Evolutionary conservation across 352 stramenopile species (phyloP).

Genomic region (Globisporangium iwayamae): DNA sequence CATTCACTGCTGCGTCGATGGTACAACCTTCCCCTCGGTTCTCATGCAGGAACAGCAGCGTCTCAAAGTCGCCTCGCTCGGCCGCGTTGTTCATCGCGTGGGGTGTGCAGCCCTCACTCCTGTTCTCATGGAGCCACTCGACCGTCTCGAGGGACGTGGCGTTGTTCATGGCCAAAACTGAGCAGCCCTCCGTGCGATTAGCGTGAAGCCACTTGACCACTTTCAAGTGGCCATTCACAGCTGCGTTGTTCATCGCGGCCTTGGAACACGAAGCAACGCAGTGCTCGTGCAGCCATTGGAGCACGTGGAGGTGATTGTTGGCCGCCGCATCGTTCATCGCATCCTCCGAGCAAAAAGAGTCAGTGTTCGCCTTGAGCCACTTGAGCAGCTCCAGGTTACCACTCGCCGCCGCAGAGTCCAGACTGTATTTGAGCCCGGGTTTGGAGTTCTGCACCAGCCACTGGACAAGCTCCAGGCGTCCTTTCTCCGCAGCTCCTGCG

Average conservation of each 20-base stretch:
- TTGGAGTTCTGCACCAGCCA: background rate
- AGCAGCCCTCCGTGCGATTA: constrained; percentile 15
- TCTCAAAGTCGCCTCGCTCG: background rate
- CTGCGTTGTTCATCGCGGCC: background rate
- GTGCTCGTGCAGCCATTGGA: background rate
- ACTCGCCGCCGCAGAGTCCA: background rate
- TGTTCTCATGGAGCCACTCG: constrained; percentile 1
- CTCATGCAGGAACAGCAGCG: background rate
- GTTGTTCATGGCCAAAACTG: background rate
- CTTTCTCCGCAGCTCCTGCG: background rate
- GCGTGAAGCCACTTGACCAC: constrained; percentile 18
- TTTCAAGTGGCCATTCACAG: background rate
- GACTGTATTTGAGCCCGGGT: background rate
- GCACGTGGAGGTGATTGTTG: background rate
- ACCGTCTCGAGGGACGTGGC: background rate
- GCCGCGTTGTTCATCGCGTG: background rate
- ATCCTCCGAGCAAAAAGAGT: background rate
- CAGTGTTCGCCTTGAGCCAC: background rate
- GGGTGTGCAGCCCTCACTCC: background rate
- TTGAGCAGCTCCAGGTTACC: background rate
- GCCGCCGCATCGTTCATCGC: background rate
- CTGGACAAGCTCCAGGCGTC: background rate
- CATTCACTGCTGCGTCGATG: background rate
- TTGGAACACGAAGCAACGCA: background rate
- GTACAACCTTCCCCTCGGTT: background rate